phyloP scores from a whole-genome alignment of 179 eudicot species.

The Pouteria campechiana region DNA sequence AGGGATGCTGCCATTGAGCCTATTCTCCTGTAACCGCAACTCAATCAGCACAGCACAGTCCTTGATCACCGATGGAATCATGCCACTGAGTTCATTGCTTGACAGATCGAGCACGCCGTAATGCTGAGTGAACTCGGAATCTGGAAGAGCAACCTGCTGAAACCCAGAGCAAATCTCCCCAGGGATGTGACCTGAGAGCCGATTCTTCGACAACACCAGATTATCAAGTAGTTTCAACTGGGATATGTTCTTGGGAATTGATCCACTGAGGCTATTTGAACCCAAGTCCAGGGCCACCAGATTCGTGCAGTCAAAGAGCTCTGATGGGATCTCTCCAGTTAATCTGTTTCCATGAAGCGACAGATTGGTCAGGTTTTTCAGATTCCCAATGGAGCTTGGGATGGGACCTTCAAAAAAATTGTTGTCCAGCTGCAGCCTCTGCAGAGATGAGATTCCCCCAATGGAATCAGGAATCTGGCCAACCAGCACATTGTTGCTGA shows the following conservation, averaged over 20 bases:
- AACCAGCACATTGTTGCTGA: slow-evolving; percentile 46
- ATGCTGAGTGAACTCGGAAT: slow-evolving; percentile 81
- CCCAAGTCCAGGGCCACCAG: slow-evolving; percentile 79
- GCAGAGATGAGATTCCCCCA: slow-evolving; percentile 34
- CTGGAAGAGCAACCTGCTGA: slow-evolving; percentile 62
- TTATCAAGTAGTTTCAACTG: slow-evolving; percentile 55
- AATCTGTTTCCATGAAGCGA: slow-evolving; percentile 69
- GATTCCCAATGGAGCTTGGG: slow-evolving; percentile 54
- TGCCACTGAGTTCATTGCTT: slow-evolving; percentile 50
- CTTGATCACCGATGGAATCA: slow-evolving; percentile 58
- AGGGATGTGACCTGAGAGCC: slow-evolving; percentile 65
- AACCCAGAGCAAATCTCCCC: slow-evolving; percentile 82
- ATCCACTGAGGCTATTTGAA: slow-evolving; percentile 51
- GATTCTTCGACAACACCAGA: slow-evolving; percentile 63
- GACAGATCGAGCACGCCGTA: slow-evolving; percentile 95
- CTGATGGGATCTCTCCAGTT: slow-evolving; percentile 56
- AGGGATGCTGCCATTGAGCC: slow-evolving; percentile 64
- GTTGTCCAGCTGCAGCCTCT: slow-evolving; percentile 68
- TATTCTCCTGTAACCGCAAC: slow-evolving; percentile 51
- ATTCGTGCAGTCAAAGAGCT: slow-evolving; percentile 52
- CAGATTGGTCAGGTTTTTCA: slow-evolving; percentile 71
- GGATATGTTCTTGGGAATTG: slow-evolving; percentile 53
- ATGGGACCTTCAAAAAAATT: slow-evolving; percentile 62
- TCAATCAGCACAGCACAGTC: slow-evolving; percentile 50
- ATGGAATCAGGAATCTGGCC: slow-evolving; percentile 44